These are phyloP conservation scores for Debaryomycetaceae sp. DNA, from an alignment of 1,139 yeast species.

Conservation along the genomic window DNA sequence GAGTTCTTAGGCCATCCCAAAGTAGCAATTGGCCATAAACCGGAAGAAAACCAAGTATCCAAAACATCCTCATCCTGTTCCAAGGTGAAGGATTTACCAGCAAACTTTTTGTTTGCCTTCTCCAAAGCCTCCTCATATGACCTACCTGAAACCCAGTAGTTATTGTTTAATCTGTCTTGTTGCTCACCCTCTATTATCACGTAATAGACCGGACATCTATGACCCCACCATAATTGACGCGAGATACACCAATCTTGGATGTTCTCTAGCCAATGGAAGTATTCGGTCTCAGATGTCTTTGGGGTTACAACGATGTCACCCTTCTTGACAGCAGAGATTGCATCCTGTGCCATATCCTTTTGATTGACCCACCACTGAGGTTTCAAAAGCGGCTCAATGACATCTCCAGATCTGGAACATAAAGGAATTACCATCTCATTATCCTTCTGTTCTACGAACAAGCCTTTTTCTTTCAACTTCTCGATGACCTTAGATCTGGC, in stretches of 20 bases:
- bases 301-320: slow-evolving; percentile 85
- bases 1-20: slow-evolving; percentile 92
- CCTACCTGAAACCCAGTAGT: slow-evolving; percentile 92
- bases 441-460: slow-evolving; percentile 80
- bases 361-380: slow-evolving; percentile 99
- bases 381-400: slow-evolving; percentile 92
- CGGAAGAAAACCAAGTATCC: slow-evolving; percentile 98
- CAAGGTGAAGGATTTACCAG: slow-evolving; percentile 65
- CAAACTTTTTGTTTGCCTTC: slow-evolving; percentile 74
- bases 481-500: slow-evolving; percentile 87
- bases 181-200: slow-evolving; percentile 72
- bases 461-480: slow-evolving; percentile 68
- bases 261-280: slow-evolving; percentile 92
- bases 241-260: slow-evolving; percentile 99
- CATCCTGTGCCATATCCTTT: slow-evolving; percentile 83
- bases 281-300: slow-evolving; percentile 87
- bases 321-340: slow-evolving; percentile 77
- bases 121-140: slow-evolving; percentile 73
- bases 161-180: slow-evolving; percentile 59
- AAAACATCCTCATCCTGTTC: slow-evolving; percentile 97
- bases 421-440: slow-evolving; percentile 94
- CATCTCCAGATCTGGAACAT: slow-evolving; percentile 95
- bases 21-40: slow-evolving; percentile 96
- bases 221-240: slow-evolving; percentile 99
- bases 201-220: slow-evolving; percentile 95